These are phyloP conservation scores for Daedaleopsis sinensis DNA, from an alignment of 768 basidiomycete genomes.

Conservation along the genomic window DNA sequence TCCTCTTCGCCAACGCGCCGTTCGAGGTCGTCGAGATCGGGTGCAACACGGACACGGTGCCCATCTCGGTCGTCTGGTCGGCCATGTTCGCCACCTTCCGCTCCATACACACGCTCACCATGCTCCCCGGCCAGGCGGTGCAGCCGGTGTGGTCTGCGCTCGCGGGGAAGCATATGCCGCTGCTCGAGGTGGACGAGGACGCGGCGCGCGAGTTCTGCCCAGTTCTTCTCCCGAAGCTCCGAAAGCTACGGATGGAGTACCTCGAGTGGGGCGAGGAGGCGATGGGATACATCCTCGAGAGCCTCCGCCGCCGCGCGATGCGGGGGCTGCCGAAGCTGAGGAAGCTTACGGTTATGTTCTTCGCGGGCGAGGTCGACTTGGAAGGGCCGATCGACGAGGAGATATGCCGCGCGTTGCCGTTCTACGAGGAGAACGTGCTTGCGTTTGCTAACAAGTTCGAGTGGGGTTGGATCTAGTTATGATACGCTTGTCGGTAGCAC, in stretches of 20 bases:
- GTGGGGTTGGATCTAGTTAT: too few relatives aligned
- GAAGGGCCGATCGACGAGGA: too few relatives aligned
- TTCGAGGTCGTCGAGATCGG: neutral
- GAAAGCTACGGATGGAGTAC: neutral
- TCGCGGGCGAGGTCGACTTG: too few relatives aligned
- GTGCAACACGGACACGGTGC: neutral
- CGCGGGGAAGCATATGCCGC: neutral
- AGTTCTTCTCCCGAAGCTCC: neutral
- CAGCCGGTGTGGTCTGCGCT: neutral
- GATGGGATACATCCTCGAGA: neutral
- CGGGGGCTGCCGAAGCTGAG: neutral
- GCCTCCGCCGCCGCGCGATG: neutral
- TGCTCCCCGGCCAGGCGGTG: neutral
- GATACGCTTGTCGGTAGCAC: too few relatives aligned
- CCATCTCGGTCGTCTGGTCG: neutral
- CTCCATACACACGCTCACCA: neutral
- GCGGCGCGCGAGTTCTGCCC: neutral
- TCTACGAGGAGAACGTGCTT: too few relatives aligned
- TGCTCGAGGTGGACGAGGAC: too few relatives aligned
- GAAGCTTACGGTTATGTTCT: neutral
- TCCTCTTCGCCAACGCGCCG: neutral
- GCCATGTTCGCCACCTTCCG: neutral
- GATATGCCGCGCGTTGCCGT: too few relatives aligned
- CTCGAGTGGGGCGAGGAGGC: neutral
- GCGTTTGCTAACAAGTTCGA: too few relatives aligned